Conservation (phyloP, 2,329 filamentous ascomycete species). For the Aspergillus bombycis region DNA sequence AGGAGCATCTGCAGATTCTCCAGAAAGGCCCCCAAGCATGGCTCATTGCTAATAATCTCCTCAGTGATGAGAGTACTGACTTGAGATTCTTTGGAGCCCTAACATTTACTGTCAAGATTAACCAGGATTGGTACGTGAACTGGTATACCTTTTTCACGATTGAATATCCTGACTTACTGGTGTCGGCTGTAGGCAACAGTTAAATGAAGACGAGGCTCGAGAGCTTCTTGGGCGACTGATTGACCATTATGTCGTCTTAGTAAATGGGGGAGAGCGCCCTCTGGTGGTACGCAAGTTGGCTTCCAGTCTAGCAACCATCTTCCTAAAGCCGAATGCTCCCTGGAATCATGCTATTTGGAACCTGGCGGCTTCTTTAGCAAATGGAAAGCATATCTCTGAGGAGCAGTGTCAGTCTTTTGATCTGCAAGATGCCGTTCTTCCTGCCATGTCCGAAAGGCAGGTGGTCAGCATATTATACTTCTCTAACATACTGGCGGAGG, state of each 20-base stretch:
- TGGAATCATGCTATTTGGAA: slow-evolving; percentile 44
- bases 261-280: slow-evolving; percentile 40
- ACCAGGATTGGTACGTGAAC: slow-evolving; percentile 72
- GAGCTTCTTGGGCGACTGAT: slow-evolving; percentile 47
- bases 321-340: slow-evolving; percentile 42
- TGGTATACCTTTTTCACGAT: background rate
- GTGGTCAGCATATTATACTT: slow-evolving; percentile 42
- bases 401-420: slow-evolving; percentile 33
- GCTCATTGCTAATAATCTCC: slow-evolving; percentile 77
- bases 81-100: slow-evolving; percentile 91
- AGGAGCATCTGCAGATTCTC: slow-evolving; percentile 75
- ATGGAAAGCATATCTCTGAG: slow-evolving; percentile 41
- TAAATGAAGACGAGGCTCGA: slow-evolving; percentile 36
- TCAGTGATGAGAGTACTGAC: slow-evolving; percentile 70
- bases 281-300: slow-evolving; percentile 52
- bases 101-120: slow-evolving; percentile 92
- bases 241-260: slow-evolving; percentile 46
- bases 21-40: slow-evolving; percentile 83
- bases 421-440: slow-evolving; percentile 37
- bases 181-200: slow-evolving; percentile 33
- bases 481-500: slow-evolving; percentile 45
- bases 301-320: slow-evolving; percentile 48
- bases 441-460: slow-evolving; percentile 40
- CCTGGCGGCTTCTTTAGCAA: slow-evolving; percentile 42
- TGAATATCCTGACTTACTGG: slow-evolving; percentile 1